Evolutionary conservation across 345 rosid genomes (phyloP), one percentile per base, ranked within the genome.

Genomic region (Citrus australasica): DNA sequence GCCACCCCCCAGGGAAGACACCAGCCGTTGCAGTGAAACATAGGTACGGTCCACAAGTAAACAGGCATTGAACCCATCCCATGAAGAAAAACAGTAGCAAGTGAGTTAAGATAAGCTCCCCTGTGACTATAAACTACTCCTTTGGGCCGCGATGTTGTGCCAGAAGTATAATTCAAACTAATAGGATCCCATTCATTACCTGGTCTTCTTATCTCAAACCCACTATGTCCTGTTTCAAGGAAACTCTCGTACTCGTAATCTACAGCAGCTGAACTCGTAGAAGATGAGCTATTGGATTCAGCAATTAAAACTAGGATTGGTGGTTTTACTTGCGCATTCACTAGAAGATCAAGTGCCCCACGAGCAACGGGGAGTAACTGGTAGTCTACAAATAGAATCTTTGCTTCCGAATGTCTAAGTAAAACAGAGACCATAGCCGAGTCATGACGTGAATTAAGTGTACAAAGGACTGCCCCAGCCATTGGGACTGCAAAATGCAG

Each of bases 21-120:
- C 98, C 99, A 93, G 0, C 98, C 98, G 8, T 93, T 95, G 78
- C 97, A 92, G 60, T 93, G 99, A 83, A 95, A 95, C 96, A 95
- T 92, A 1, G 99, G 99, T 16, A 95, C 95, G 0, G 95, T 91
- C 98, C 99, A 95, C 7, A 95, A 72, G 69, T 92, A 95, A 2
- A 90, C 89, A 0, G 94, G 93, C 87, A 79, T 76, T 0, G 90
- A 61, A 0, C 72, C 83, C 86, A 93, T 88, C 21, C 80, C 89
- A 27, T 86, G 91, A 74, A 92, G 89, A 35, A 89, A 81, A 77
- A 85, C 77, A 0, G 96, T 87, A 0, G 98, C 89, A 7, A 95
- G 87, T 5, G 98, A 64, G 64, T 93, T 92, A 6, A 92, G 90
- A 80, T 91, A 95, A 19, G 94, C 98, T 62, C 99, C 99, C 76